phyloP scores from a whole-genome alignment of 192 early-diverging fungal genomes.

The Martensiomyces pterosporus region DNA sequence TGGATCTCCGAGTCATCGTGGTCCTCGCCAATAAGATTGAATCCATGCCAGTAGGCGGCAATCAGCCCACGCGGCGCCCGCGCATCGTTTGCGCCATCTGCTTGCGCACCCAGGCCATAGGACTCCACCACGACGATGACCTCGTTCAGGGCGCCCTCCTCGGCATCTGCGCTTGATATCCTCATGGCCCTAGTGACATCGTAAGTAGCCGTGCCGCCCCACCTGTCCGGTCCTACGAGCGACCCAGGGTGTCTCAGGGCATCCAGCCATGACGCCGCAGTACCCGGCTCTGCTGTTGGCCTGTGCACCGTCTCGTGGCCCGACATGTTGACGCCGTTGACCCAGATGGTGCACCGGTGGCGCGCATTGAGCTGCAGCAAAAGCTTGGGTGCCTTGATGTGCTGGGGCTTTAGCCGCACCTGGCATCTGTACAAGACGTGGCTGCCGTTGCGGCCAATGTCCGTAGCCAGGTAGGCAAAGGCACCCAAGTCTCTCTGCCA shows the following conservation, averaged over 20 bases:
- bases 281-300: constrained; percentile 42
- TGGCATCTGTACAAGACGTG: constrained; percentile 59
- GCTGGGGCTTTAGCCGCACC: constrained; percentile 44
- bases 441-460: constrained; percentile 58
- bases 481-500: constrained; percentile 41
- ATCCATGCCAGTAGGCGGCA: constrained; percentile 58
- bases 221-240: constrained; percentile 56
- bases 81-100: constrained; percentile 70
- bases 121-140: constrained; percentile 71
- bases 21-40: constrained; percentile 46
- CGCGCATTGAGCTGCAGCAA: constrained; percentile 63
- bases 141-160: constrained; percentile 58
- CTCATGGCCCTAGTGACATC: constrained; percentile 47
- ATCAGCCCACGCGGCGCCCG: constrained; percentile 71
- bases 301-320: constrained; percentile 75
- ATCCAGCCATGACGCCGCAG: constrained; percentile 5
- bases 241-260: constrained; percentile 29
- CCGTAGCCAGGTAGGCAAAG: constrained; percentile 56
- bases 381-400: constrained; percentile 28
- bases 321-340: constrained; percentile 70
- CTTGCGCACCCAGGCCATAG: constrained; percentile 68
- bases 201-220: constrained; percentile 58
- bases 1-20: constrained; percentile 51
- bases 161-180: constrained; percentile 28
- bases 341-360: constrained; percentile 64